Base-by-base conservation (phyloP, 2,329 filamentous ascomycete genomes). In the Aspergillus flavus region DNA sequence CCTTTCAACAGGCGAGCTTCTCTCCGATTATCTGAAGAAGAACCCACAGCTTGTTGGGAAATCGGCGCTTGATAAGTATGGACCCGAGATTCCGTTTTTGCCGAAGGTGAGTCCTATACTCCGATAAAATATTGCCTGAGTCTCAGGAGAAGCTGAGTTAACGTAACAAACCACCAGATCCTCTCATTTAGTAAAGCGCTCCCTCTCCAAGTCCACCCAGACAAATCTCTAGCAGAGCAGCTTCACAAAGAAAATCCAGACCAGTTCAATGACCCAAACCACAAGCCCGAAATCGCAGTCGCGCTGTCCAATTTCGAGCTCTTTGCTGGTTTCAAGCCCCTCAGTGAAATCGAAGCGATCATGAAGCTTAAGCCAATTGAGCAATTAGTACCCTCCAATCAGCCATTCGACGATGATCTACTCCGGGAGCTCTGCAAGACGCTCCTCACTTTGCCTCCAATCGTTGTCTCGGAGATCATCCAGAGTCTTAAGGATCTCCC, bases 221-320 rank as follows among this genome's bases (percentile, higher is more conserved):
- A 93, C 78, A 91, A 90, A 71, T 80, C 85, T 0, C 83, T 93
- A 1, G 85, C 91, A 0, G 78, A 83, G 10, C 83, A 87, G 69
- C 82, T 93, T 2, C 89, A 93, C 77, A 73, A 83, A 59, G 75
- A 86, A 66, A 83, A 92, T 59, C 89, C 90, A 0, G 76, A 86
- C 2, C 84, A 87, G 62, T 93, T 91, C 74, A 86, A 85, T 1
- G 90, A 94, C 67, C 79, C 85, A 3, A 93, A 93, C 74, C 90
- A 93, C 81, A 93, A 93, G 77, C 91, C 91, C 1, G 91, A 94
- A 73, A 93, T 94, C 59, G 90, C 91, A 0, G 80, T 94, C 1
- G 90, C 91, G 0, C 78, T 93, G 1, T 83, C 85, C 14, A 85
- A 87, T 26, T 93, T 94, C 69, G 90, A 93, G 74, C 87, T 90